Conservation (phyloP, 331 rosid species). For the Dryas integrifolia region DNA sequence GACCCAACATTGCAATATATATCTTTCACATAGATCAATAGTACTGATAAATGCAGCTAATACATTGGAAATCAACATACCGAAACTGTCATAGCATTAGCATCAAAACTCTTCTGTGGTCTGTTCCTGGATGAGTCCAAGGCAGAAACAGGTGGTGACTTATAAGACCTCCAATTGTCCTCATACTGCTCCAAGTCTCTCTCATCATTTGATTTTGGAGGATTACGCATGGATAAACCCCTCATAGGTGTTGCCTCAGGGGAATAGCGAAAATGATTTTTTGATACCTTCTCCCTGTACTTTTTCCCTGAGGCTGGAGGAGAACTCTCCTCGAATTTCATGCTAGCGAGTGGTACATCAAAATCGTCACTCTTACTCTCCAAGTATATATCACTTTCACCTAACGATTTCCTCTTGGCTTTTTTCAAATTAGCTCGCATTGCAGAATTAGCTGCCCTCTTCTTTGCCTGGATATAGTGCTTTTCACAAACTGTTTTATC, state of each 20-base stretch:
- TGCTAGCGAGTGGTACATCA: constrained; percentile 44
- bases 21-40: neutral
- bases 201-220: constrained; percentile 35
- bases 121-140: constrained; percentile 53
- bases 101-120: constrained; percentile 60
- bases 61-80: constrained; percentile 42
- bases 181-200: constrained; percentile 44
- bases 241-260: constrained; percentile 44
- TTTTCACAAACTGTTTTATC: constrained; percentile 97
- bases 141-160: constrained; percentile 47
- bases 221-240: constrained; percentile 35
- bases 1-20: neutral
- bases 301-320: constrained; percentile 46
- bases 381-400: constrained; percentile 54
- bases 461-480: constrained; percentile 96
- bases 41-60: constrained; percentile 6
- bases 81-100: constrained; percentile 48
- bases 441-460: constrained; percentile 96
- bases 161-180: constrained; percentile 58
- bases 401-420: constrained; percentile 69
- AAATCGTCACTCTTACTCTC: constrained; percentile 87
- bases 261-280: constrained; percentile 60
- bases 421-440: constrained; percentile 89
- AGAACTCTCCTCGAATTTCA: constrained; percentile 36
- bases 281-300: constrained; percentile 54